phyloP scores from a whole-genome alignment of 805 yeast species.

The Isabelozyma rhagii region DNA sequence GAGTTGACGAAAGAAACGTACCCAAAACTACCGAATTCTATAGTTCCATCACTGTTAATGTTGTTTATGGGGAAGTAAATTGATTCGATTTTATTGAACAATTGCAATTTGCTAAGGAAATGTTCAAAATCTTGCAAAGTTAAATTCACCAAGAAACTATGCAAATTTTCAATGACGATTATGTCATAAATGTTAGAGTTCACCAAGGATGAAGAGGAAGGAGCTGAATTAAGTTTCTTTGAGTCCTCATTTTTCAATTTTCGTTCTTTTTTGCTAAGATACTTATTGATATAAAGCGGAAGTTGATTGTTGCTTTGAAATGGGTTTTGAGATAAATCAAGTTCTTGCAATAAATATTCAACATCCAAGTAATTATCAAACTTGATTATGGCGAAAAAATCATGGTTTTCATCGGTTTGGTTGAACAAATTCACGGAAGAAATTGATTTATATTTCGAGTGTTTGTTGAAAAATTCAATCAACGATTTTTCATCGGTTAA shows the following conservation, averaged over 20 bases:
- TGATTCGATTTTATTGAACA: constrained; percentile 48
- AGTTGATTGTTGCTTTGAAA: constrained; percentile 22
- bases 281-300: constrained; percentile 55
- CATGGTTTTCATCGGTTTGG: constrained; percentile 3
- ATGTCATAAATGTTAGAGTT: constrained; percentile 18
- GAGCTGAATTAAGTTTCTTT: not conserved
- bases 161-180: constrained; percentile 41
- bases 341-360: constrained; percentile 19
- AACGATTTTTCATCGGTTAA: constrained; percentile 33
- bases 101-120: constrained; percentile 40
- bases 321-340: constrained; percentile 14
- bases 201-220: constrained; percentile 7
- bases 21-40: constrained; percentile 44
- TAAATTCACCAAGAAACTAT: constrained; percentile 49
- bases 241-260: constrained; percentile 32
- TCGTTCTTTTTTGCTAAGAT: constrained; percentile 63
- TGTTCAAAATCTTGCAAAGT: constrained; percentile 35
- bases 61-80: constrained; percentile 49
- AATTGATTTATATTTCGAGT: constrained; percentile 15
- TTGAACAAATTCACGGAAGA: constrained; percentile 14
- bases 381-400: constrained; percentile 26
- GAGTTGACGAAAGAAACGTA: constrained; percentile 46
- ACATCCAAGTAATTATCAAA: constrained; percentile 34
- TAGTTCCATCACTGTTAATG: constrained; percentile 6
- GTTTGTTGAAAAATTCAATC: constrained; percentile 14